Evolutionary conservation across 495 filamentous ascomycete genomes (phyloP), one percentile per base, ranked within the genome.

Genomic region (Sabuloglossum arenarium): DNA sequence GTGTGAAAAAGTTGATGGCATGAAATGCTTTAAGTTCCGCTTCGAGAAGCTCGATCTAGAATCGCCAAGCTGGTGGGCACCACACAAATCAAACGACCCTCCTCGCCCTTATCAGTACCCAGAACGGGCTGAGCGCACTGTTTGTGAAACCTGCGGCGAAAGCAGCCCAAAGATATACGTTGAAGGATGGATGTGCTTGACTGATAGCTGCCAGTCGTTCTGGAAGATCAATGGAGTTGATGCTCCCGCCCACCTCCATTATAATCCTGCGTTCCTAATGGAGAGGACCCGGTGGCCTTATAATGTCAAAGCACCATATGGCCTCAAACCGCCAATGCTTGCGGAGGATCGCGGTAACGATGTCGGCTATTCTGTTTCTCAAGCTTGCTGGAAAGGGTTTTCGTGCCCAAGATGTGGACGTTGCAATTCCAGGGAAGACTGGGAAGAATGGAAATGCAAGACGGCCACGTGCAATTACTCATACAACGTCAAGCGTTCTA

Each of bases 181-280:
- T 16, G 56, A 71, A 58, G 82, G 81, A 0, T 93, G 84, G 84
- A 76, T 80, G 57, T 94, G 87, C 59, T 64, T 91, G 6, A 69
- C 82, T 1, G 61, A 69, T 0, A 30, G 37, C 0, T 94, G 88
- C 60, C 1, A 12, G 0, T 11, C 50, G 0, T 88, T 84, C 68
- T 89, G 81, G 71, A 68, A 63, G 11, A 66, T 75, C 24, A 10
- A 45, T 25, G 16, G 61, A 29, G 59, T 57, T 8, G 8, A 28
- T 6, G 56, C 66, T 47, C 62, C 62, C 19, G 51, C 42, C 8
- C 54, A 61, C 23, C 46, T 88, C 0, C 65, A 65, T 0, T 88
- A 85, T 57, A 72, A 73, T 56, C 54, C 72, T 0, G 64, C 64
- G 1, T 94, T 86, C 57, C 64, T 93, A 0, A 64, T 70, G 6